Evolutionary conservation across 495 filamentous ascomycete genomes (phyloP).

Genomic region (Astrocystis sublimbata): DNA sequence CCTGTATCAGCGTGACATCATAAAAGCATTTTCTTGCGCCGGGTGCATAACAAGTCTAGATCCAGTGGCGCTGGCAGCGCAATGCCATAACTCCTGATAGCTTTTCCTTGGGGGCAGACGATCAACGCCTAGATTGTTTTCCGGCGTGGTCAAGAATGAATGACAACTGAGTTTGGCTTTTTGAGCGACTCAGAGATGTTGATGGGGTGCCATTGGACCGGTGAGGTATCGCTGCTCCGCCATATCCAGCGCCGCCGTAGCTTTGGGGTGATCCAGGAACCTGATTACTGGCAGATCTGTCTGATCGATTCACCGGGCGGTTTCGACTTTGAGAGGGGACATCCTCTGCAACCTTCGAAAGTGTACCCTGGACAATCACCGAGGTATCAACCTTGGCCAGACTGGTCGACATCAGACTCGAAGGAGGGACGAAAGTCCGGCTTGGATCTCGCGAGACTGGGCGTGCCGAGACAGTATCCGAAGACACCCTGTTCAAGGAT

Average conservation of each 20-base stretch:
- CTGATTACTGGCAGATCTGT: not conserved
- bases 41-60: not conserved
- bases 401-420: constrained; percentile 32
- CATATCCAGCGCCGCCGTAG: constrained; percentile 30
- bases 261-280: constrained; percentile 27
- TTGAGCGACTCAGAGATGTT: constrained; percentile 46
- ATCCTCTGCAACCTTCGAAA: constrained; percentile 38
- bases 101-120: not conserved
- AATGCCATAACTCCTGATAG: not conserved
- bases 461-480: constrained; percentile 27
- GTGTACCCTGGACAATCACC: constrained; percentile 39
- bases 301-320: not conserved
- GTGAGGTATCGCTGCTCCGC: constrained; percentile 41
- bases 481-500: constrained; percentile 34
- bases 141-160: constrained; percentile 47
- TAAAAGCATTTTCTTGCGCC: constrained; percentile 1
- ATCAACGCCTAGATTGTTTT: constrained; percentile 15
- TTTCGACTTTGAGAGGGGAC: constrained; percentile 21
- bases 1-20: constrained; percentile 2
- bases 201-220: constrained; percentile 36
- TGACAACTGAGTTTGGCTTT: constrained; percentile 53
- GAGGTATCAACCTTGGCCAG: constrained; percentile 32
- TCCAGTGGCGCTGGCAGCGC: not conserved
- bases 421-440: constrained; percentile 23
- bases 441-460: constrained; percentile 26